phyloP scores from a whole-genome alignment of 1,284 basidiomycete species.

The Tetrapyrgos nigripes region DNA sequence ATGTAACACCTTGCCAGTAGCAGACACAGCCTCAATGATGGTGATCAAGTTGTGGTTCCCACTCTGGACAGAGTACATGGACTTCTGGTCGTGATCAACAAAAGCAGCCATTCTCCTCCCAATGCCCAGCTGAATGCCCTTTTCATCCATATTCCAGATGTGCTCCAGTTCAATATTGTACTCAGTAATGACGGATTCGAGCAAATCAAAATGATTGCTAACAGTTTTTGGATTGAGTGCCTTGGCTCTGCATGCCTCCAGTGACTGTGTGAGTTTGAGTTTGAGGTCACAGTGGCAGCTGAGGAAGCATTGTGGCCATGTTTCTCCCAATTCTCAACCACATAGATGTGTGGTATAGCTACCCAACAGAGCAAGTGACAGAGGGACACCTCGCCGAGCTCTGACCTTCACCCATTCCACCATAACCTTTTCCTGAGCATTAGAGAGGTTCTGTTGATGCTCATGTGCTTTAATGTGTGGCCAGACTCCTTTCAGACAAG shows the following conservation, averaged over 20 bases:
- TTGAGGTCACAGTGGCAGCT: not conserved
- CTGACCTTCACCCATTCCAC: conserved; percentile 4
- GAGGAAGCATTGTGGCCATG: not conserved
- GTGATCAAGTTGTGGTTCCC: conserved; percentile 45
- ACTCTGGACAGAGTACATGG: conserved; percentile 31
- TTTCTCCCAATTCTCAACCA: not conserved
- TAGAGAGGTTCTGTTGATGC: not conserved
- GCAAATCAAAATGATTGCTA: conserved; percentile 18
- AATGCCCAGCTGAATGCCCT: conserved; percentile 15
- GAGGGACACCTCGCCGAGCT: not conserved
- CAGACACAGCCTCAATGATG: conserved; percentile 42
- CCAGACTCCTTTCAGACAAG: not conserved
- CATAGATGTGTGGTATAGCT: not conserved
- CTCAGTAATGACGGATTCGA: conserved; percentile 13
- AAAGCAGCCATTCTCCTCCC: conserved; percentile 22
- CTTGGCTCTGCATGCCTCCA: conserved; percentile 10
- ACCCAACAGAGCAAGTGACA: not conserved
- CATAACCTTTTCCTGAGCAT: conserved; percentile 5
- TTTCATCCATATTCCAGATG: conserved; percentile 33
- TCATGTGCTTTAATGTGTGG: conserved; percentile 2
- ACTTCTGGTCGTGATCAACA: conserved; percentile 32
- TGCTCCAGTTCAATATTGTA: conserved; percentile 25
- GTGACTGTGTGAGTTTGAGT: not conserved
- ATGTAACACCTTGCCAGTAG: conserved; percentile 35
- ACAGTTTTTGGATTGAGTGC: conserved; percentile 15